Evolutionary conservation across 441 rosid species (phyloP).

Genomic region (Melastoma candidum): DNA sequence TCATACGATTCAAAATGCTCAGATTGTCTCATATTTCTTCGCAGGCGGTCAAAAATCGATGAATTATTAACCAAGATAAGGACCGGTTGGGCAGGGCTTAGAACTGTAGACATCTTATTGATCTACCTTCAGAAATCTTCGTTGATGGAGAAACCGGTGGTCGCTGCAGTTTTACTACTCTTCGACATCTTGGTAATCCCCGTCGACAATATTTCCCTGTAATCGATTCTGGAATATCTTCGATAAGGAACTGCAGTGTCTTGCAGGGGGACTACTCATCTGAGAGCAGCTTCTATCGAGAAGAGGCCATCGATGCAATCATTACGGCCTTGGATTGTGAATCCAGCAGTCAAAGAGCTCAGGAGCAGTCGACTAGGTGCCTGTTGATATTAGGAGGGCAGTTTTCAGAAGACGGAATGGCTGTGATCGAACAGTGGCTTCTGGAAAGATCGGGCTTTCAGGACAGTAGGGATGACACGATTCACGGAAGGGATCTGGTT

Average conservation of each 20-base stretch:
- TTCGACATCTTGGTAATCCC: slow-evolving; percentile 49
- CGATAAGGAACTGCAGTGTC: slow-evolving; percentile 23
- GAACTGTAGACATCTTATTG: slow-evolving; percentile 41
- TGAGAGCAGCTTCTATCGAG: slow-evolving; percentile 43
- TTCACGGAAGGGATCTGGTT: slow-evolving; percentile 8
- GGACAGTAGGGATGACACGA: slow-evolving; percentile 16
- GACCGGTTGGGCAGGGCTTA: slow-evolving; percentile 36
- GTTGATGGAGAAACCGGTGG: slow-evolving; percentile 40
- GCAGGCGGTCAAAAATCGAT: slow-evolving; percentile 33
- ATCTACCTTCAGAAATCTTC: slow-evolving; percentile 34
- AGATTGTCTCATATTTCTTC: neutral
- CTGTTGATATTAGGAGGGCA: slow-evolving; percentile 42
- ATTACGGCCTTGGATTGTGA: slow-evolving; percentile 30
- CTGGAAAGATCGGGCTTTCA: slow-evolving; percentile 25
- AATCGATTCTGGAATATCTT: neutral
- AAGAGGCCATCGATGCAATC: slow-evolving; percentile 54
- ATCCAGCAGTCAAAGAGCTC: slow-evolving; percentile 22
- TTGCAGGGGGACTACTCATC: slow-evolving; percentile 47
- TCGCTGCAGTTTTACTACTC: slow-evolving; percentile 45
- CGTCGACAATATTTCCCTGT: no score
- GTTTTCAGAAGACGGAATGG: slow-evolving; percentile 25
- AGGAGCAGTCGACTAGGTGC: slow-evolving; percentile 45
- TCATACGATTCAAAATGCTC: neutral
- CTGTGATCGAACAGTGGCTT: slow-evolving; percentile 32
- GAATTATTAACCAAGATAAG: slow-evolving; percentile 28